Conservation (phyloP, 495 filamentous ascomycete genomes). For the Trichoderma parareesei region DNA sequence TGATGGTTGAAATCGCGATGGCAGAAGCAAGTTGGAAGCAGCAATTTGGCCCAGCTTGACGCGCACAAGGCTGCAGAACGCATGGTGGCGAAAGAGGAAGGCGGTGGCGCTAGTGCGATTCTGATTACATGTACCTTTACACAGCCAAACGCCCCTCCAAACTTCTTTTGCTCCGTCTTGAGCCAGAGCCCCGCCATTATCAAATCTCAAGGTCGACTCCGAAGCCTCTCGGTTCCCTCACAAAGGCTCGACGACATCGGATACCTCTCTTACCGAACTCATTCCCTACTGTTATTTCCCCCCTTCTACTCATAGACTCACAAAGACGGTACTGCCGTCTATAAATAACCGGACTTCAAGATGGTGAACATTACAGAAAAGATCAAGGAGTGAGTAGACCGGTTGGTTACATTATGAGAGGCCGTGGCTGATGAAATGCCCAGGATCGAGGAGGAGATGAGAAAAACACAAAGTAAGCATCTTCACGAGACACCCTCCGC, state of each 20-base stretch:
- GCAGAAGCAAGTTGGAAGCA: background rate
- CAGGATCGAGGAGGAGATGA: constrained; percentile 99
- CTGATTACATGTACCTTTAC: background rate
- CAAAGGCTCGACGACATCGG: background rate
- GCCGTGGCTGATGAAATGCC: constrained; percentile 15
- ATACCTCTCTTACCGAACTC: background rate
- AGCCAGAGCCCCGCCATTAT: constrained; percentile 8
- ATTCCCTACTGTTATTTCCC: constrained; percentile 10
- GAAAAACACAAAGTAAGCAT: constrained; percentile 82
- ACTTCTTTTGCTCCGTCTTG: background rate
- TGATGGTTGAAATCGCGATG: background rate
- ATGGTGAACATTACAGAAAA: constrained; percentile 99
- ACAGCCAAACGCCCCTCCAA: background rate
- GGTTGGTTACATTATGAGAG: background rate
- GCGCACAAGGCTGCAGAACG: background rate
- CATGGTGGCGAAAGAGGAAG: background rate
- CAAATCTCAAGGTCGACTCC: background rate
- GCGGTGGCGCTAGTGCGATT: background rate
- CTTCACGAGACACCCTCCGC: background rate
- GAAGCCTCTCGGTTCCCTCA: background rate
- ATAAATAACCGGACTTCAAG: constrained; percentile 38
- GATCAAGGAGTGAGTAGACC: constrained; percentile 81
- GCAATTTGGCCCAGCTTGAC: background rate
- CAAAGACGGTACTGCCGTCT: constrained; percentile 14
- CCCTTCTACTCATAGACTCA: constrained; percentile 12